Evolutionary conservation across 2,329 filamentous ascomycete species (phyloP).

Genomic region (Neopestalotiopsis clavispora): DNA sequence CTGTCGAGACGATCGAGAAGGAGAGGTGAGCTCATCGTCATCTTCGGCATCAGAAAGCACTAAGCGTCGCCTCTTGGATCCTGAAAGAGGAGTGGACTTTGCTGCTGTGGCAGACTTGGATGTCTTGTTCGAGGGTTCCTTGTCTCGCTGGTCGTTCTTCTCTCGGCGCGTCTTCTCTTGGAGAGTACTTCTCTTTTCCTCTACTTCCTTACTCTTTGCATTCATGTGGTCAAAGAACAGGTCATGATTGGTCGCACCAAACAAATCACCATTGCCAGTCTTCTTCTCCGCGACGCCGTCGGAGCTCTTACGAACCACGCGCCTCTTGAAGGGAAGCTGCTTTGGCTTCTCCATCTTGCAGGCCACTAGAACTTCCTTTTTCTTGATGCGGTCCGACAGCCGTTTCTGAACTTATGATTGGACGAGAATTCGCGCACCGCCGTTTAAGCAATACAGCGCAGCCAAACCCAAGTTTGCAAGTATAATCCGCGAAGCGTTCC

Average conservation of each 20-base stretch:
- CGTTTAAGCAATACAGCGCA: too few relatives aligned
- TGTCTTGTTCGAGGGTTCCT: conserved; percentile 4
- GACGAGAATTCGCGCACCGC: too few relatives aligned
- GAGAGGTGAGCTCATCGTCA: not conserved
- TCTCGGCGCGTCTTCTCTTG: conserved; percentile 22
- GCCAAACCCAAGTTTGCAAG: too few relatives aligned
- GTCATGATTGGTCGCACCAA: not conserved
- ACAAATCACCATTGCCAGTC: conserved; percentile 52
- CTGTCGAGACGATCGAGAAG: not conserved
- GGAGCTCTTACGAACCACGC: conserved; percentile 44
- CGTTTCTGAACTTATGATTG: too few relatives aligned
- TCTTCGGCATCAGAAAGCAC: conserved; percentile 19
- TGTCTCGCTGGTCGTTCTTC: conserved; percentile 7
- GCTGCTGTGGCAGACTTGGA: not conserved
- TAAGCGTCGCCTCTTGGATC: conserved; percentile 28
- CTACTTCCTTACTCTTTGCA: conserved; percentile 27
- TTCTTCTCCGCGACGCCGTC: conserved; percentile 39
- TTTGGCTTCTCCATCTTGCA: conserved; percentile 31
- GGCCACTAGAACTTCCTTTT: not conserved
- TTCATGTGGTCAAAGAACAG: conserved; percentile 46
- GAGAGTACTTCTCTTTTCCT: conserved; percentile 22
- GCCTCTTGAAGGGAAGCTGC: conserved; percentile 52
- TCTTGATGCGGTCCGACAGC: too few relatives aligned
- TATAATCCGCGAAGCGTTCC: too few relatives aligned
- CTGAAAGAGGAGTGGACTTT: not conserved